Evolutionary conservation across 2,329 filamentous ascomycete species (phyloP), one percentile per base, ranked within the genome.

Genomic region (Beauveria rudraprayagi): DNA sequence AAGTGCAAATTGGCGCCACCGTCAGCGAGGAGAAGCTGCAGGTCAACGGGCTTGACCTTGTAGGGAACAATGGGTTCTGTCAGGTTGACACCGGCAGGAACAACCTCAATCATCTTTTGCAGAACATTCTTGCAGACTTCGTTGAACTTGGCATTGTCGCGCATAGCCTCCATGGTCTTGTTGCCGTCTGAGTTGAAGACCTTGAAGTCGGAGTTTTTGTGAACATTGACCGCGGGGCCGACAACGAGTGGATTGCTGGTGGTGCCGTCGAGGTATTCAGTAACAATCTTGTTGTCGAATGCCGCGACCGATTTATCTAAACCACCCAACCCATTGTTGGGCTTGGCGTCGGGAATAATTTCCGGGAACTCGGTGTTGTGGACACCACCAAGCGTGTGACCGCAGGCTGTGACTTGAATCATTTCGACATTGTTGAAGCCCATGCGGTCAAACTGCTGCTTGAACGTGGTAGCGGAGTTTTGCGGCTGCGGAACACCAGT

Each of bases 91-190:
- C 73, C 74, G 3, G 71, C 67, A 2, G 83, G 83, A 0, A 86
- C 83, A 4, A 79, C 75, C n/a, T 87, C 81, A 62, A 86, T 83
- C 83, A 87, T 81, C 67, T 80, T 81, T 67, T 83, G 80, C 44
- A 86, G 71, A 19, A 86, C 76, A 4, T 69, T 72, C 64, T 75
- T 72, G 69, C 84, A 87, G 19, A 75, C 71, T 22, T 66, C 74
- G 44, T 72, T 71, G 71, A 84, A 86, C 11, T 70, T 71, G 0
- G 71, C 66, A 0, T 76, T 67, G 59, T 79, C 74, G 4, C 75
- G 68, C 75, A 87, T 69, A 1, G 76, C 71, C 5, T 68, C 68
- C 65, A 86, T 76, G 3, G 84, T 87, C 16, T 70, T 77, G 69
- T 87, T 86, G 2, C 71, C 69, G 66, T 86, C 84, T 1, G 77